Base-by-base conservation (phyloP, 2,329 filamentous ascomycete species). In the Claviceps cyperi region DNA sequence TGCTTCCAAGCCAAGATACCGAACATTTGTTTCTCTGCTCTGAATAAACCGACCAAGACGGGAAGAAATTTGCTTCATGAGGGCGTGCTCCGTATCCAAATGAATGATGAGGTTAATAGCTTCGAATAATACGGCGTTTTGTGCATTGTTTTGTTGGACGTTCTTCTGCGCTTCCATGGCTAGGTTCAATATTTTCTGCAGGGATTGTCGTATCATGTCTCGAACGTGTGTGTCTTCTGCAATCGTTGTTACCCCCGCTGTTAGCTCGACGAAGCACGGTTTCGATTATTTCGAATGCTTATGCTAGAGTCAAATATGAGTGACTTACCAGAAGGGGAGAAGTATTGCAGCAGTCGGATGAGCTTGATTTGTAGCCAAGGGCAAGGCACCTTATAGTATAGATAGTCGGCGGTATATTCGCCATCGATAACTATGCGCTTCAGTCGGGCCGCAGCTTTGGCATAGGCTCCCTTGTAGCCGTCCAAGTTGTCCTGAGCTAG, bases 301-400 rank as follows among this genome's bases (percentile, higher is more conserved):
- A 41, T 41, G 21, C 19, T 22, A 43, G 6, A 22, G 19, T 7
- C 46, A 36, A 15, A 15, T 35, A 22, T 2, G 17, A 2, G n/a
- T 15, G 19, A 19, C 75, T 56, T 73, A 90, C 86, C 84, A 63
- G 92, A 94, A 44, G 92, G 91, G 24, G 90, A 86, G 66, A 95
- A 98, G 66, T 97, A 98, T 67, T 98, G 92, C 55, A 98, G 74
- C 53, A 98, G 69, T 54, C 90, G 81, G 56, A 98, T 69, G 17
- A 98, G 76, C 70, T 98, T 98, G 61, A 97, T 86, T 68, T 97
- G 90, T 51, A 98, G 82, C 92, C 92, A 98, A 2, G 92, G 92
- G 63, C 92, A 98, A 1, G 92, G 92, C n/a, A 98, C 92, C 62
- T 96, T 96, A 74, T 98, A 98, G 71, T 98, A 98, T 24, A 96